A percentile compares a stretch with the other conserved stretches of the same genome.
These are phyloP conservation scores for Myriosclerotinia scirpicola DNA, from an alignment of 2,329 filamentous ascomycete species.

Conservation along the genomic window DNA sequence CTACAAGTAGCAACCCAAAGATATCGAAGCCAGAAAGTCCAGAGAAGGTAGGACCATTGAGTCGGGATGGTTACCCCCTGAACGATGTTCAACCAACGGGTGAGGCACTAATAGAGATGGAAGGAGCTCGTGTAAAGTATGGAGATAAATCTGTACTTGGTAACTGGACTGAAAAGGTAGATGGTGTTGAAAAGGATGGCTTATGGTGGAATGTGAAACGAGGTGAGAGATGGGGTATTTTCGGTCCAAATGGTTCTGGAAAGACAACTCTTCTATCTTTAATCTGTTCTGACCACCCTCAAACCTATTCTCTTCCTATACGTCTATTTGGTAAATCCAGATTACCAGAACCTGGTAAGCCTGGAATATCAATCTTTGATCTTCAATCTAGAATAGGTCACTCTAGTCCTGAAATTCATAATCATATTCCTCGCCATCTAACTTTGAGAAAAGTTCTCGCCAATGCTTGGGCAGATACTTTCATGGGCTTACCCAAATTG, in stretches of 20 bases:
- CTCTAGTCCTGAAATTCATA: conserved; percentile 89
- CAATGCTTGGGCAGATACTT: conserved; percentile 89
- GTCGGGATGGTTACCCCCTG: conserved; percentile 35
- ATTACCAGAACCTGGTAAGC: conserved; percentile 65
- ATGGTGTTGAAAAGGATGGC: conserved; percentile 53
- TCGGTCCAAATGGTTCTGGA: conserved; percentile 91
- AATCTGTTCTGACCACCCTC: conserved; percentile 93
- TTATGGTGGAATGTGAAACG: conserved; percentile 80
- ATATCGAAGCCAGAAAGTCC: not conserved
- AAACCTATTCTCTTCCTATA: conserved; percentile 87
- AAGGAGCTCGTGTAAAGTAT: conserved; percentile 79
- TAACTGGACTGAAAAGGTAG: conserved; percentile 66
- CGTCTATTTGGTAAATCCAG: conserved; percentile 81
- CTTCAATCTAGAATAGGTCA: conserved; percentile 88
- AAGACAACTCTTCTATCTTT: conserved; percentile 94
- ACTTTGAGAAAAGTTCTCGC: conserved; percentile 74
- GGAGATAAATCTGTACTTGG: conserved; percentile 75
- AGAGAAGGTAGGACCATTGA: conserved; percentile 5
- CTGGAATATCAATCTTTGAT: conserved; percentile 87
- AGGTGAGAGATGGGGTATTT: conserved; percentile 87
- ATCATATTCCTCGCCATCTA: conserved; percentile 80
- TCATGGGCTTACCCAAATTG: conserved; percentile 68
- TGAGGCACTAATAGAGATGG: conserved; percentile 81
- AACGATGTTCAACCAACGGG: conserved; percentile 45
- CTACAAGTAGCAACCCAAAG: not conserved